Evolutionary conservation across 2,329 filamentous ascomycete genomes (phyloP).

Genomic region (Penicillium sp.): DNA sequence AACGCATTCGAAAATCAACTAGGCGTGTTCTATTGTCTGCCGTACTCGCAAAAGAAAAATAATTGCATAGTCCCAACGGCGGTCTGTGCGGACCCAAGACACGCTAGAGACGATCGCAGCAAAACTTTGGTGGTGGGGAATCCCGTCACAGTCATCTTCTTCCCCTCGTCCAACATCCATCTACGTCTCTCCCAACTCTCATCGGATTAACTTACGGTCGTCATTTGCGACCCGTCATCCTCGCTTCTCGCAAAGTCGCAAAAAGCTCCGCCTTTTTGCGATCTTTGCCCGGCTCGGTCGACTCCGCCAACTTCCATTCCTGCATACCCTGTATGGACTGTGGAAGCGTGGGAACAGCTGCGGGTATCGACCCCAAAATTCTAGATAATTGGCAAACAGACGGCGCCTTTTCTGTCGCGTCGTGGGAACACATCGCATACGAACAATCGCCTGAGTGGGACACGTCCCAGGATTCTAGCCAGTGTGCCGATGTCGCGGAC

Average conservation of each 20-base stretch:
- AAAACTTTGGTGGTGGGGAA: constrained; percentile 30
- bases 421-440: constrained; percentile 38
- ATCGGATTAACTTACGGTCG: not conserved
- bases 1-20: not conserved
- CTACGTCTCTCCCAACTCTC: not conserved
- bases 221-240: not conserved
- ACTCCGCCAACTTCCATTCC: constrained; percentile 12
- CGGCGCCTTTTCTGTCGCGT: constrained; percentile 31
- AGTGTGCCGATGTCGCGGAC: constrained; percentile 36
- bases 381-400: constrained; percentile 42
- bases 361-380: constrained; percentile 44
- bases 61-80: constrained; percentile 1
- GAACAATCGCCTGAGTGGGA: constrained; percentile 40
- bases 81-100: constrained; percentile 21
- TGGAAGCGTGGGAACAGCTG: constrained; percentile 35
- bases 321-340: constrained; percentile 36
- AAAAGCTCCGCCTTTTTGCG: constrained; percentile 21
- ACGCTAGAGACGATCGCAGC: constrained; percentile 25
- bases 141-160: constrained; percentile 20
- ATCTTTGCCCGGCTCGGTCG: constrained; percentile 23
- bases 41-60: not conserved
- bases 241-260: constrained; percentile 16
- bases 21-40: not conserved
- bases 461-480: constrained; percentile 40
- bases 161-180: constrained; percentile 18